Percentiles rank a stretch among this genome's conserved stretches.
Evolutionary conservation across 2,329 filamentous ascomycete species (phyloP).

Genomic region (Mollisiaceae sp.): DNA sequence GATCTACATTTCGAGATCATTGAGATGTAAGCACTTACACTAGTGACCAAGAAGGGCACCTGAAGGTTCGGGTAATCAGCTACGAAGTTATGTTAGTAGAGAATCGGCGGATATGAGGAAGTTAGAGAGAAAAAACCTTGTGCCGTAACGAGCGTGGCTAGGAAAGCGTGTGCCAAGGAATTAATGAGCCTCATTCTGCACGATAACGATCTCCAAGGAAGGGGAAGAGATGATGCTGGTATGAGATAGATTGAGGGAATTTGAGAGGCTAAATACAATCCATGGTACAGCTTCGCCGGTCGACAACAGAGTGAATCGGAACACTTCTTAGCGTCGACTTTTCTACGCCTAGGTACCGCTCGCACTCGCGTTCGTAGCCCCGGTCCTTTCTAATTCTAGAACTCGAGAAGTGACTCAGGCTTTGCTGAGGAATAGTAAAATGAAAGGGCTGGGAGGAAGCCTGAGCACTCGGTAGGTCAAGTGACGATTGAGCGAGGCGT

Average conservation of each 20-base stretch:
- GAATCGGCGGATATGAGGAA: neutral
- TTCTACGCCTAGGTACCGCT: neutral
- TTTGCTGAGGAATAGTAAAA: neutral
- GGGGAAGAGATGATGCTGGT: neutral
- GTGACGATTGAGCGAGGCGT: neutral
- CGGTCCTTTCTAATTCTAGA: slow-evolving; percentile 1
- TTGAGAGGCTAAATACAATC: neutral
- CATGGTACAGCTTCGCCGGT: neutral
- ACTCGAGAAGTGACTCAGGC: neutral
- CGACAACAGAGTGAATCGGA: neutral
- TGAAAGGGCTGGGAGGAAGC: neutral
- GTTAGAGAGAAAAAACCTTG: neutral
- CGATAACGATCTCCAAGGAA: neutral
- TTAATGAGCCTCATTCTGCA: slow-evolving; percentile 6
- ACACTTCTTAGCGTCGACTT: neutral
- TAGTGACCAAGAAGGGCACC: neutral
- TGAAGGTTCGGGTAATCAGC: neutral
- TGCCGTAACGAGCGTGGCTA: slow-evolving; percentile 2
- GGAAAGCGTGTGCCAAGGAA: neutral
- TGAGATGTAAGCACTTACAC: neutral
- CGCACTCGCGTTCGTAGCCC: slow-evolving; percentile 1
- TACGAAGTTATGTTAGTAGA: neutral
- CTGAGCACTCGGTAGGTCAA: neutral
- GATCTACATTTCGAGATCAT: neutral
- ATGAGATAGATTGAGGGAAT: slow-evolving; percentile 4